These are phyloP conservation scores for Starmerella khaoyaiensis DNA, from an alignment of 805 yeast genomes.

Conservation along the genomic window DNA sequence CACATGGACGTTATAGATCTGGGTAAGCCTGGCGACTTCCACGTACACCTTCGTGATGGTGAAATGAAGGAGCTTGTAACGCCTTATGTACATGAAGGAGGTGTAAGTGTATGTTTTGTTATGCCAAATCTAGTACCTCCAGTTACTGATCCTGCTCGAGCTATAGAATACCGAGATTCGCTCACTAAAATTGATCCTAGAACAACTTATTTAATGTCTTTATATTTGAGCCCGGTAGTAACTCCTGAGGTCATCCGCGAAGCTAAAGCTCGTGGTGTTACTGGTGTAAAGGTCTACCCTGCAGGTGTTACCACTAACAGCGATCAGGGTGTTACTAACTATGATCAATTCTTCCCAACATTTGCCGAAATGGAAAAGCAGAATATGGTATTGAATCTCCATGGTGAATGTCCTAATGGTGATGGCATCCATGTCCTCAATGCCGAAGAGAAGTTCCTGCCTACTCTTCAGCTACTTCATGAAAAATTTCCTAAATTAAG, in stretches of 20 bases:
- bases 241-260: slow-evolving; percentile 75
- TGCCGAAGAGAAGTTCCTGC: slow-evolving; percentile 86
- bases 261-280: slow-evolving; percentile 58
- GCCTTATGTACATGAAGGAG: slow-evolving; percentile 84
- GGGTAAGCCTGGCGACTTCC: slow-evolving; percentile 53
- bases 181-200: slow-evolving; percentile 58
- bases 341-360: slow-evolving; percentile 74
- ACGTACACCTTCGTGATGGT: slow-evolving; percentile 92
- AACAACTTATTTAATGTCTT: slow-evolving; percentile 83
- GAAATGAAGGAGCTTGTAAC: slow-evolving; percentile 82
- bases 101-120: slow-evolving; percentile 77
- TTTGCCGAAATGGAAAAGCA: slow-evolving; percentile 78
- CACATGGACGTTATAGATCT: slow-evolving; percentile 21
- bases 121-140: slow-evolving; percentile 98
- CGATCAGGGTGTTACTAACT: slow-evolving; percentile 79
- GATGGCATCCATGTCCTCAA: slow-evolving; percentile 77
- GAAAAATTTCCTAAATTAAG: slow-evolving; percentile 71
- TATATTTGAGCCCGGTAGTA: slow-evolving; percentile 62
- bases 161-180: slow-evolving; percentile 49
- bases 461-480: slow-evolving; percentile 72
- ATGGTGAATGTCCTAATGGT: slow-evolving; percentile 84
- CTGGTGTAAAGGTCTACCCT: slow-evolving; percentile 93
- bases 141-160: slow-evolving; percentile 61
- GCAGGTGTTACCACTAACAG: slow-evolving; percentile 99
- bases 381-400: slow-evolving; percentile 69